A percentile compares a stretch with the other conserved stretches of the same genome.
These are phyloP conservation scores for Yamadazyma buinensis DNA, from an alignment of 1,139 yeast species.

Conservation along the genomic window DNA sequence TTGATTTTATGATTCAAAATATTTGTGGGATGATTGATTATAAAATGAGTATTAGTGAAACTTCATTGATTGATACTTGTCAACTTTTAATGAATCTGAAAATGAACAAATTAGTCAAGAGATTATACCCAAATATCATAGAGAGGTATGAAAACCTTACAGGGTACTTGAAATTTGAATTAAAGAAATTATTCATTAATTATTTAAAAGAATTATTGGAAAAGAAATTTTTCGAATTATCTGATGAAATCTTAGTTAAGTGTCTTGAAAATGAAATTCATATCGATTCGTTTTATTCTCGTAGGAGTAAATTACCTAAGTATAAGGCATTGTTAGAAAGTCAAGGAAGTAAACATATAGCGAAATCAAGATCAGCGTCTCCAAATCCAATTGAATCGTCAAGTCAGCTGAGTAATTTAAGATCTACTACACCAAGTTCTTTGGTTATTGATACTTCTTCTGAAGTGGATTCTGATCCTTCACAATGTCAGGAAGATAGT, in stretches of 20 bases:
- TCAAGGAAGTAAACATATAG: too few relatives aligned
- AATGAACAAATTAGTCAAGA: constrained; percentile 20
- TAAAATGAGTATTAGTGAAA: too few relatives aligned
- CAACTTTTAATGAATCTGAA: constrained; percentile 19
- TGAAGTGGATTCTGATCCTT: constrained; percentile 8
- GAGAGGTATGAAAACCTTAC: constrained; percentile 10
- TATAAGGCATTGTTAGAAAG: too few relatives aligned
- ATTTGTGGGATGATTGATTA: constrained; percentile 12
- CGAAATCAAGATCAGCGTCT: too few relatives aligned
- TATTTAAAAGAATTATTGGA: constrained; percentile 10
- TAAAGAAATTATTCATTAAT: constrained; percentile 12
- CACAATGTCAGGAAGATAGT: too few relatives aligned
- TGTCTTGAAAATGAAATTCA: not conserved
- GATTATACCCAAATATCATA: constrained; percentile 17
- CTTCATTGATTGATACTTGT: too few relatives aligned
- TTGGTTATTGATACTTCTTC: not conserved
- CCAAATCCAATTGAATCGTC: not conserved
- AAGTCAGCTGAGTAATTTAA: not conserved
- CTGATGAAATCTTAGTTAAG: constrained; percentile 10
- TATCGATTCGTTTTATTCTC: not conserved
- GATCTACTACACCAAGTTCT: not conserved
- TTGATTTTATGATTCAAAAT: constrained; percentile 22
- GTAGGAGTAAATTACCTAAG: too few relatives aligned
- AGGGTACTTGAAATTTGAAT: constrained; percentile 16
- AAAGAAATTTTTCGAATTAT: constrained; percentile 7